Evolutionary conservation across 1,284 basidiomycete genomes (phyloP).

Genomic region (Ganoderma lucidum): DNA sequence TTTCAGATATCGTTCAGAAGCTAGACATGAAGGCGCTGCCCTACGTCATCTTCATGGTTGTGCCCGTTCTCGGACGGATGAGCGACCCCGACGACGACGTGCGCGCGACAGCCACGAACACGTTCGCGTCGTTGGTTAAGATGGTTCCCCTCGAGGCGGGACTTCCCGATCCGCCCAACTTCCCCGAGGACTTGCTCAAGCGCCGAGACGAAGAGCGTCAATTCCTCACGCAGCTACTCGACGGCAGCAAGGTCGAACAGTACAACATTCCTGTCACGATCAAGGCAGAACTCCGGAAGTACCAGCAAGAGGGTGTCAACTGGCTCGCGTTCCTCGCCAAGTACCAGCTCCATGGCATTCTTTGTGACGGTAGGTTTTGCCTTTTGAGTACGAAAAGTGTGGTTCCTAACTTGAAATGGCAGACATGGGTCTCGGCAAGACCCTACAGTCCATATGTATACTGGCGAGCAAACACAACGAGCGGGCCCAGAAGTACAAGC

Average conservation of each 20-base stretch:
- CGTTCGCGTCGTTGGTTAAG: conserved; percentile 98
- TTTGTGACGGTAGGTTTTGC: conserved; percentile 87
- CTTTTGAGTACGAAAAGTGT: neutral
- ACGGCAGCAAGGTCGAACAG: conserved; percentile 93
- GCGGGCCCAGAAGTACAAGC: conserved; percentile 74
- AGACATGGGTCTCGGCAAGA: conserved; percentile 99
- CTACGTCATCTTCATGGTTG: conserved; percentile 97
- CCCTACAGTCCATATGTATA: conserved; percentile 98
- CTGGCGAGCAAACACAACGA: conserved; percentile 95
- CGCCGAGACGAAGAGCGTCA: conserved; percentile 89
- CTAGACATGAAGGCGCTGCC: conserved; percentile 96
- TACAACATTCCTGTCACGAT: conserved; percentile 90
- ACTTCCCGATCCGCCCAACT: conserved; percentile 93
- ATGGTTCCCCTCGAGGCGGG: conserved; percentile 99
- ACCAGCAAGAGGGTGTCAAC: conserved; percentile 98
- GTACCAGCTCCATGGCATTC: conserved; percentile 97
- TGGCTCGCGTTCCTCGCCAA: conserved; percentile 99
- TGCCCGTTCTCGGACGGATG: conserved; percentile 97
- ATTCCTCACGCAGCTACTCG: conserved; percentile 94
- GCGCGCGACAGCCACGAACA: conserved; percentile 93
- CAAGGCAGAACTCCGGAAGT: conserved; percentile 95
- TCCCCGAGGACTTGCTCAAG: conserved; percentile 90
- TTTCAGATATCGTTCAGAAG: conserved; percentile 86
- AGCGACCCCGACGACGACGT: conserved; percentile 94
- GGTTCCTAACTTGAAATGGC: conserved; percentile 11